phyloP scores from a whole-genome alignment of 1,284 basidiomycete genomes.

The Puccinia novopanici region DNA sequence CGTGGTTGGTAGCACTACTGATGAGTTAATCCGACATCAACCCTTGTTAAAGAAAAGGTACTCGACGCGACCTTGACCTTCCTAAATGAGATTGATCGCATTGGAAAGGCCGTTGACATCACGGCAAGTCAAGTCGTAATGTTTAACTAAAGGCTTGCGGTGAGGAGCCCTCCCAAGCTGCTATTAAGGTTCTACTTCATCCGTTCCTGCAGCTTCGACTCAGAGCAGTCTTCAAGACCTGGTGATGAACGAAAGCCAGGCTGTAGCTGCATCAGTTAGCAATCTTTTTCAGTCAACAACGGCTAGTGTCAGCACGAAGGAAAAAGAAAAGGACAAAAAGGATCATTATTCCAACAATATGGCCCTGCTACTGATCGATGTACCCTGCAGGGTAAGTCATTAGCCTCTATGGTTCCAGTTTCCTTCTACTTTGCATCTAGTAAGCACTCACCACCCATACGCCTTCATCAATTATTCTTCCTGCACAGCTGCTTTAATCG shows the following conservation, averaged over 20 bases:
- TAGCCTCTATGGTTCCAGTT: no score
- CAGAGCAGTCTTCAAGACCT: no score
- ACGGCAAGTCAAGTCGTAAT: no score
- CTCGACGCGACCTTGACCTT: slow-evolving; percentile 73
- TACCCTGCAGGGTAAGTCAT: slow-evolving; percentile 48
- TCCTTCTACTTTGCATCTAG: background rate
- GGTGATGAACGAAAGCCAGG: slow-evolving; percentile 17
- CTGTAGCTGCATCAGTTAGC: background rate
- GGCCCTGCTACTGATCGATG: slow-evolving; percentile 65
- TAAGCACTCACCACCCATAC: no score
- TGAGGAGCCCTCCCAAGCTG: no score
- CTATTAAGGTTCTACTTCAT: background rate
- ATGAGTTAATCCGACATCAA: slow-evolving; percentile 95
- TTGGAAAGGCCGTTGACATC: no score
- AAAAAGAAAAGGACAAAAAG: slow-evolving; percentile 50
- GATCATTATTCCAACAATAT: slow-evolving; percentile 65
- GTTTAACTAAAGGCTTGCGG: no score
- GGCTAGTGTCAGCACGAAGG: background rate
- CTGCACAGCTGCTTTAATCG: no score
- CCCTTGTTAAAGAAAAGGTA: slow-evolving; percentile 77
- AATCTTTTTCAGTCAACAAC: slow-evolving; percentile 7
- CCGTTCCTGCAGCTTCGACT: no score
- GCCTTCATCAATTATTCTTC: no score
- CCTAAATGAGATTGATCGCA: no score
- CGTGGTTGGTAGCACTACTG: slow-evolving; percentile 81